Evolutionary conservation across 1,139 yeast genomes (phyloP), one percentile per base, ranked within the genome.

Genomic region (Yamadazyma sp.): DNA sequence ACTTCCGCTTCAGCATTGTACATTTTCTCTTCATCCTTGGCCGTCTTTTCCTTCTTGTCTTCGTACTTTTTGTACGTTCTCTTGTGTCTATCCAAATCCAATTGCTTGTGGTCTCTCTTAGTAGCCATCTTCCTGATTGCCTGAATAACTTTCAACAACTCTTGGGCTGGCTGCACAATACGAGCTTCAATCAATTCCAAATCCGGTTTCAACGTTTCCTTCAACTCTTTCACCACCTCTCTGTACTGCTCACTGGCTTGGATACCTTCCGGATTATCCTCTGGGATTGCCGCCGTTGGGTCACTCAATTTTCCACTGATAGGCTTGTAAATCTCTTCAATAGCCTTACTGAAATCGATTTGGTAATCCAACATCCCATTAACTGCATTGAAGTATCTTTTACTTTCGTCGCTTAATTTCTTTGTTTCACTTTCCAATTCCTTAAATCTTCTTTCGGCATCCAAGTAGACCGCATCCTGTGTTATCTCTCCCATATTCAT

Each of bases 201-300:
- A 61, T 92, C 99, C 0, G 98, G 98, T 58, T 87, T 83, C 56
- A 92, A 73, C 1, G 89, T 81, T 42, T 80, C 83, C 65, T 91
- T 94, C 52, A 92, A 70, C 48, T 89, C 96, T 38, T 80, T 77
- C 33, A 92, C 96, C 45, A 89, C 85, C 37, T 79, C 95, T 42
- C 95, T 73, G 63, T 91, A 92, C 59, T 86, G 95, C 57, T 87
- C 96, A 54, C 95, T 81, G 1, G 98, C 98, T 54, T 86, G 80
- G 49, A 92, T 88, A 51, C 98, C 98, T 44, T 91, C 94, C 4
- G 97, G 98, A 56, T 91, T 89, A 51, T 95, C 97, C 59, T 92
- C 98, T 0, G 89, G 94, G 30, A 79, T 77, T 3, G 88, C 61
- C 5, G 95, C 78, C 55, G 81, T 84, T 7, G 98, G 97, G 58